Conservation (phyloP, 164 flowering plant genomes). For the Aristolochia contorta region DNA sequence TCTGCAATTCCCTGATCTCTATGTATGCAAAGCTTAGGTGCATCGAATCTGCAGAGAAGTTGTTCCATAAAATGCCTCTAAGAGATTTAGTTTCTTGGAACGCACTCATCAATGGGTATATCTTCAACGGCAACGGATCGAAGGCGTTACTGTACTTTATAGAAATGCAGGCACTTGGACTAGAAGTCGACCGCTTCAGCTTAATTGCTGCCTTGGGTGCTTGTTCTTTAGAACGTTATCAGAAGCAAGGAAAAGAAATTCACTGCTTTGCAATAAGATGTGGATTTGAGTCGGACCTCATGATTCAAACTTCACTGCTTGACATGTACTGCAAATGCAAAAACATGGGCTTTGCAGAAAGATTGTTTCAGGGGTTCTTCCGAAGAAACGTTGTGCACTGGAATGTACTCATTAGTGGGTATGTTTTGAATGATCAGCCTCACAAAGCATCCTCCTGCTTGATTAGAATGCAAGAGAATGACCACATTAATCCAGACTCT, state of each 20-base stretch:
- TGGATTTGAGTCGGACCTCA: slow-evolving; percentile 18
- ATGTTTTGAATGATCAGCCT: slow-evolving; percentile 23
- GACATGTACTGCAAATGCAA: slow-evolving; percentile 65
- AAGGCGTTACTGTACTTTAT: slow-evolving; percentile 25
- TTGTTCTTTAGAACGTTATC: slow-evolving; percentile 25
- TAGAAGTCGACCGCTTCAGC: slow-evolving; percentile 34
- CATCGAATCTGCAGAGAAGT: slow-evolving; percentile 30
- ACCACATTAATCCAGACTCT: slow-evolving; percentile 28
- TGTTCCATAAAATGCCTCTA: slow-evolving; percentile 46
- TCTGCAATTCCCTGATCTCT: slow-evolving; percentile 42
- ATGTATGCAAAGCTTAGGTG: slow-evolving; percentile 57
- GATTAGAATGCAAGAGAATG: slow-evolving; percentile 32
- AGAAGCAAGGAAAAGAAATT: slow-evolving; percentile 31
- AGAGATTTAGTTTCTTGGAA: slow-evolving; percentile 71
- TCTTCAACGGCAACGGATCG: slow-evolving; percentile 34
- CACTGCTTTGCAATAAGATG: slow-evolving; percentile 24
- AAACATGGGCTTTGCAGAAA: slow-evolving; percentile 34
- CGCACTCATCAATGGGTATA: slow-evolving; percentile 55
- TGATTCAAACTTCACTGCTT: slow-evolving; percentile 51
- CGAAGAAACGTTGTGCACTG: slow-evolving; percentile 33
- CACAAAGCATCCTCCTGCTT: slow-evolving; percentile 30
- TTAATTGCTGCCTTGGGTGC: slow-evolving; percentile 36
- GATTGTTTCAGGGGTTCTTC: slow-evolving; percentile 24
- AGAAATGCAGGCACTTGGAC: slow-evolving; percentile 30
- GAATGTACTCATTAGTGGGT: slow-evolving; percentile 59